Conservation (phyloP, 2,329 filamentous ascomycete species). For the Verticillium nonalfalfae region DNA sequence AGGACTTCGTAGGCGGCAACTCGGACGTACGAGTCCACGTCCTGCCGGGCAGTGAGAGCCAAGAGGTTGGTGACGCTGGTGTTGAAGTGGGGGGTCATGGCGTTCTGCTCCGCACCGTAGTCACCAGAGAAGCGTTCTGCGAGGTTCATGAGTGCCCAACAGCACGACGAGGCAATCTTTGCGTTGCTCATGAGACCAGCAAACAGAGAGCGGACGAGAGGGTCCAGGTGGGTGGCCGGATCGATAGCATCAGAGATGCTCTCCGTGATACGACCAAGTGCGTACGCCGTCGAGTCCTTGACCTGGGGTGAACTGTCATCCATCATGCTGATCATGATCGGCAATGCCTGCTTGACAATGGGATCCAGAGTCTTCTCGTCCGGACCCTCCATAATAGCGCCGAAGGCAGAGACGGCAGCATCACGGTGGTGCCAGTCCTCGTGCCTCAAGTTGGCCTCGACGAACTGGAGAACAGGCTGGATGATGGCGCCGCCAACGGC, state of each 20-base stretch:
- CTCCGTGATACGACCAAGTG: slow-evolving; percentile 92
- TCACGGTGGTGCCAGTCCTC: slow-evolving; percentile 95
- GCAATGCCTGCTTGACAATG: slow-evolving; percentile 90
- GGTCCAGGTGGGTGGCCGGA: slow-evolving; percentile 71
- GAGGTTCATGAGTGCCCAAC: slow-evolving; percentile 98
- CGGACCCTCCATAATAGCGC: slow-evolving; percentile 97
- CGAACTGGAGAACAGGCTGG: slow-evolving; percentile 79
- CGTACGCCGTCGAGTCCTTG: slow-evolving; percentile 92
- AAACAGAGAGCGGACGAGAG: slow-evolving; percentile 84
- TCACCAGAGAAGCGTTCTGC: slow-evolving; percentile 93
- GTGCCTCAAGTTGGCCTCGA: slow-evolving; percentile 81
- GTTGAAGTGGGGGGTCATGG: slow-evolving; percentile 87
- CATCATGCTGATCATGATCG: slow-evolving; percentile 87
- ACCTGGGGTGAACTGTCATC: slow-evolving; percentile 84
- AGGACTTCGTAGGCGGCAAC: slow-evolving; percentile 97
- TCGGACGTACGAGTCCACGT: slow-evolving; percentile 81
- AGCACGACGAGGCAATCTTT: slow-evolving; percentile 98
- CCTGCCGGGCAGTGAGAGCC: slow-evolving; percentile 73
- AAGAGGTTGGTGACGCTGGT: slow-evolving; percentile 82
- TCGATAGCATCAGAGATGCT: slow-evolving; percentile 89
- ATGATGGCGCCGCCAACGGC: slow-evolving; percentile 82
- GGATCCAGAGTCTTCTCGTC: slow-evolving; percentile 89
- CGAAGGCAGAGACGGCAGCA: slow-evolving; percentile 93
- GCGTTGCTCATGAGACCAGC: slow-evolving; percentile 81
- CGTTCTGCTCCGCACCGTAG: slow-evolving; percentile 67